Evolutionary conservation across 441 rosid genomes (phyloP), one percentile per base, ranked within the genome.

Genomic region (Gossypium gossypioides): DNA sequence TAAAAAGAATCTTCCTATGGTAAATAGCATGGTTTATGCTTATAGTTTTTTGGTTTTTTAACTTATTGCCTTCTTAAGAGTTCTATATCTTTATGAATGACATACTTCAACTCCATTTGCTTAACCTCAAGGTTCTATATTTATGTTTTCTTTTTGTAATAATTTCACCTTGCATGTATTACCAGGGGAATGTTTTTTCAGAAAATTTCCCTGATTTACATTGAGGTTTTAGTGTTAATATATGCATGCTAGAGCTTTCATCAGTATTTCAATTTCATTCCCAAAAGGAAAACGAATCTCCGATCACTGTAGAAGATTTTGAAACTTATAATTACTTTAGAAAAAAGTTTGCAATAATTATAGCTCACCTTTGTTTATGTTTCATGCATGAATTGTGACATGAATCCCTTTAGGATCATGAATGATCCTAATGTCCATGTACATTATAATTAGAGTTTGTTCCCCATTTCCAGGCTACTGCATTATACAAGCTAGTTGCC

Each of bases 401-500:
- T 48, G 3, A 6, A 48, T 22, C 42, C 1, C 18, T 73, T 32
- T 1, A 44, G 32, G 51, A 25, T 54, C 27, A 59, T 34, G 75
- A 70, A 74, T 29, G 69, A 27, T 50, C 8, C n/a, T 63, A 32
- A 34, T 55, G 50, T 48, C 37, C 48, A 3, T 50, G 46, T 40
- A 40, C 46, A 40, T 40, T 40, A 40, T 40, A 13, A 48, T 9
- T 51, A 54, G 6, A 40, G 8, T 21, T 79, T 16, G 1, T 56
- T n/a, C 27, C 76, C 34, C 40, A 15, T 34, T 16, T 61, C 24
- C 87, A 96, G 99, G 98, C 99, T 29, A 90, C 96, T 81, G 82
- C 91, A n/a, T 81, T 93, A 76, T 93, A 89, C 86, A 96, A 96
- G 82, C 75, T 93, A 78, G 99, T 96, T 72, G 98, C 98, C n/a